Evolutionary conservation across 805 yeast genomes (phyloP).

Genomic region (Candida multigemmis): DNA sequence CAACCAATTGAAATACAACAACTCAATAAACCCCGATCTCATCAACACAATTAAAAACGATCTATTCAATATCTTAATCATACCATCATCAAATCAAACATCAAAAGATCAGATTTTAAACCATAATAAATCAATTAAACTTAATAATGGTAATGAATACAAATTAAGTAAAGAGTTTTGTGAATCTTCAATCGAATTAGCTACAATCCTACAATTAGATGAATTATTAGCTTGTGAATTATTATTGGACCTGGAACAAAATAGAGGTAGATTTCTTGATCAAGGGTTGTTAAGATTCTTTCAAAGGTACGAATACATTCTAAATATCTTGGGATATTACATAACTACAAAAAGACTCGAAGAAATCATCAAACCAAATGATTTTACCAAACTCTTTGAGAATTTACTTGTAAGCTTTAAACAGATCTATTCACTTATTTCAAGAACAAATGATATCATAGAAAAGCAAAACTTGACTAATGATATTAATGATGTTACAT

Average conservation of each 20-base stretch:
- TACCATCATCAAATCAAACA: slow-evolving; percentile 34
- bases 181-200: slow-evolving; percentile 49
- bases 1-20: slow-evolving; percentile 26
- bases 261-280: slow-evolving; percentile 45
- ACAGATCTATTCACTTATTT: slow-evolving; percentile 47
- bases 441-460: slow-evolving; percentile 40
- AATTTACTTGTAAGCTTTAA: slow-evolving; percentile 47
- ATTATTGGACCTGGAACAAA: slow-evolving; percentile 31
- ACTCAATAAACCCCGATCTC: slow-evolving; percentile 11
- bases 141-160: slow-evolving; percentile 50
- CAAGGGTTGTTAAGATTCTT: slow-evolving; percentile 63
- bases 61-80: slow-evolving; percentile 31
- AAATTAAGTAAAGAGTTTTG: slow-evolving; percentile 60
- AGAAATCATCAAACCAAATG: slow-evolving; percentile 10
- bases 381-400: slow-evolving; percentile 18
- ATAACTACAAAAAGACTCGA: slow-evolving; percentile 12
- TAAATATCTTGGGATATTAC: slow-evolving; percentile 46
- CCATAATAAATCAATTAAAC: slow-evolving; percentile 22
- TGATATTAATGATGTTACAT: slow-evolving; percentile 37
- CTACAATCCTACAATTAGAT: slow-evolving; percentile 46
- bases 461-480: slow-evolving; percentile 41
- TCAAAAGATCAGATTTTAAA: slow-evolving; percentile 40
- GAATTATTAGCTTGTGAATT: slow-evolving; percentile 70
- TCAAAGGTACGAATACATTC: slow-evolving; percentile 60
- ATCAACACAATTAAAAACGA: slow-evolving; percentile 33